Percentiles rank a stretch among this genome's conserved stretches.
Evolutionary conservation across 2,329 filamentous ascomycete species (phyloP).

Genomic region (Apiospora marii): DNA sequence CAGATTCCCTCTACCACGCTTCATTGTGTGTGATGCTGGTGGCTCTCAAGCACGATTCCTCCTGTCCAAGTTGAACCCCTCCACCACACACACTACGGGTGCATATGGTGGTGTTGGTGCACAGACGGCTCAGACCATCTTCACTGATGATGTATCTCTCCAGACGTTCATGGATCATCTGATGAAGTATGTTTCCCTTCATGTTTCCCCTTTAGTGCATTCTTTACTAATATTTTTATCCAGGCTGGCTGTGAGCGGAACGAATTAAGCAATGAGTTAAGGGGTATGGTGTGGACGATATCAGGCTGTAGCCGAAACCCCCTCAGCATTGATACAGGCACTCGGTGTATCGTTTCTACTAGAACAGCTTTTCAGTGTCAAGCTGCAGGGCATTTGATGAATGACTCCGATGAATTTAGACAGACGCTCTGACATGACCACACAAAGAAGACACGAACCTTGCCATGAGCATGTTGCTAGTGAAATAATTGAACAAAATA

Average conservation of each 20-base stretch:
- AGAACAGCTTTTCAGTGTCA: background rate
- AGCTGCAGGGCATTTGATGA: background rate
- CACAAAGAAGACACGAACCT: background rate
- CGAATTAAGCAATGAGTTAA: slow-evolving; percentile 53
- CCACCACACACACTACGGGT: slow-evolving; percentile 93
- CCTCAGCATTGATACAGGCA: background rate
- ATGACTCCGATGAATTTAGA: slow-evolving; percentile 1
- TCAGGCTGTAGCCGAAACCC: background rate
- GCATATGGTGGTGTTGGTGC: slow-evolving; percentile 87
- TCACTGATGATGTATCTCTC: slow-evolving; percentile 96
- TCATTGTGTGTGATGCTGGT: slow-evolving; percentile 98
- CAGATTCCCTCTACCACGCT: slow-evolving; percentile 95
- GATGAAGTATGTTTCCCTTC: slow-evolving; percentile 80
- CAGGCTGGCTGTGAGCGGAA: slow-evolving; percentile 68
- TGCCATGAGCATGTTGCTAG: background rate
- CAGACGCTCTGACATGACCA: background rate
- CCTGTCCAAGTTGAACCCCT: slow-evolving; percentile 95
- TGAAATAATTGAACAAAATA: background rate
- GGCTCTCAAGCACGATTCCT: slow-evolving; percentile 97
- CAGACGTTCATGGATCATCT: slow-evolving; percentile 99
- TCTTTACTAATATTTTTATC: background rate
- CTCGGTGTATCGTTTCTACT: background rate
- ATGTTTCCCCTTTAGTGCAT: too few species aligned
- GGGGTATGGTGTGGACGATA: background rate
- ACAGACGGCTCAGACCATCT: slow-evolving; percentile 95